phyloP scores from a whole-genome alignment of 202 grass and related monocot species.

The Eragrostis tef region DNA sequence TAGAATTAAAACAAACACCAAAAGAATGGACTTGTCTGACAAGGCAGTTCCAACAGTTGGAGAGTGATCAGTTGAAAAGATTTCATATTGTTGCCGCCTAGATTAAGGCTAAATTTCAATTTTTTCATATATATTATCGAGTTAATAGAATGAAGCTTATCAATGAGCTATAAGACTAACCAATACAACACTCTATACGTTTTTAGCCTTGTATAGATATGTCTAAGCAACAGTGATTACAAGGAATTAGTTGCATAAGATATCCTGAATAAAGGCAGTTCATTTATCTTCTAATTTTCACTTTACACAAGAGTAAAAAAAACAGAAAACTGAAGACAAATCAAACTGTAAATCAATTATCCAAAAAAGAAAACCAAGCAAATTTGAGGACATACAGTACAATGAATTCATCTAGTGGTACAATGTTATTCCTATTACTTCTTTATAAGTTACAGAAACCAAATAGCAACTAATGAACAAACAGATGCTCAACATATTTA shows the following conservation, averaged over 20 bases:
- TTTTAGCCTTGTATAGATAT: constrained; percentile 20
- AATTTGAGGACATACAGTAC: not conserved
- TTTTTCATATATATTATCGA: not conserved
- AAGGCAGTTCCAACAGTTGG: constrained; percentile 5
- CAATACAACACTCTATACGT: not conserved
- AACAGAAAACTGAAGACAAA: constrained; percentile 5
- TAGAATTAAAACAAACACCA: constrained; percentile 19
- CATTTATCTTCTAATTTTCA: not conserved
- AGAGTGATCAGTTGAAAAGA: constrained; percentile 18
- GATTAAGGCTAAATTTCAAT: not conserved
- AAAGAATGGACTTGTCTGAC: constrained; percentile 22
- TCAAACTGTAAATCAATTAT: not conserved
- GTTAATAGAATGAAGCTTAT: not conserved
- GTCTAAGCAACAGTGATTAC: constrained; percentile 5
- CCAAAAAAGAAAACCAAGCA: not conserved
- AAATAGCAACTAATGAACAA: constrained; percentile 1
- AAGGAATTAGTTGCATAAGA: constrained; percentile 23
- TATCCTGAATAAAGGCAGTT: constrained; percentile 33
- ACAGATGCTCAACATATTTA: constrained; percentile 29
- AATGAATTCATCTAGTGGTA: constrained; percentile 7
- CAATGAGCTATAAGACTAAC: not conserved
- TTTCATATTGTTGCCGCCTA: not conserved
- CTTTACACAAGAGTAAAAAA: constrained; percentile 12
- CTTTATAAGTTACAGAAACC: constrained; percentile 17
- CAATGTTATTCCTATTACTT: not conserved